A percentile compares a stretch with the other conserved stretches of the same genome.
These are phyloP conservation scores for Neonectria punicea DNA, from an alignment of 2,329 filamentous ascomycete genomes.

Conservation along the genomic window DNA sequence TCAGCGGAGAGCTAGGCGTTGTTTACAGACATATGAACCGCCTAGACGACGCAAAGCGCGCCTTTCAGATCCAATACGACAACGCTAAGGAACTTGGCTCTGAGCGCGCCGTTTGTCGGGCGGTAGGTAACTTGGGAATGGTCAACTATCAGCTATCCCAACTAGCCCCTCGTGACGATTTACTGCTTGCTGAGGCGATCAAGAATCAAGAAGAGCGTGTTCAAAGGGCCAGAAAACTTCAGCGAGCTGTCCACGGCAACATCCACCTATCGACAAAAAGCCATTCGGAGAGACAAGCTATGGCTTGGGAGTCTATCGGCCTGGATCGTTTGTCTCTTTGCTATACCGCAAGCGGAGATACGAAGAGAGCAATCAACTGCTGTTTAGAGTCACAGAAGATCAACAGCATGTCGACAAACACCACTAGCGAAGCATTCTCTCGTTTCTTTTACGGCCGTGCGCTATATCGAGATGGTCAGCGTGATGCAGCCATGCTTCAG, in stretches of 20 bases:
- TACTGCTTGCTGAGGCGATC: constrained; percentile 43
- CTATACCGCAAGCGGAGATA: constrained; percentile 38
- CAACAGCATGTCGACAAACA: constrained; percentile 31
- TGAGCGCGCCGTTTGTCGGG: constrained; percentile 41
- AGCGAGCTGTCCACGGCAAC: neutral
- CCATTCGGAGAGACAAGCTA: neutral
- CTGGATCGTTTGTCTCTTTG: constrained; percentile 49
- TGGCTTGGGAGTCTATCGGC: constrained; percentile 44
- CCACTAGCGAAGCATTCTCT: constrained; percentile 45
- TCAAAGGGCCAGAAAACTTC: constrained; percentile 14
- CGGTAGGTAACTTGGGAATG: constrained; percentile 51
- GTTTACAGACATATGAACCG: constrained; percentile 46
- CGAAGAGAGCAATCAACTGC: constrained; percentile 34
- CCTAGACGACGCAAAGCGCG: constrained; percentile 43
- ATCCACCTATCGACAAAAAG: neutral
- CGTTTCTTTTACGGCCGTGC: constrained; percentile 48
- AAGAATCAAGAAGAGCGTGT: constrained; percentile 42
- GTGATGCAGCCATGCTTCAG: constrained; percentile 40
- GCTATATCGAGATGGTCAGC: constrained; percentile 37
- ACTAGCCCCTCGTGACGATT: constrained; percentile 20
- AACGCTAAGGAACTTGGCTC: constrained; percentile 39
- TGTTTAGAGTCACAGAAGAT: constrained; percentile 31
- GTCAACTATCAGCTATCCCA: constrained; percentile 49
- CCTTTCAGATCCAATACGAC: constrained; percentile 44
- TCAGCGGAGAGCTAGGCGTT: constrained; percentile 46